Base-by-base conservation (phyloP, 306 rosid genomes). In the Cicer chorassanicum region DNA sequence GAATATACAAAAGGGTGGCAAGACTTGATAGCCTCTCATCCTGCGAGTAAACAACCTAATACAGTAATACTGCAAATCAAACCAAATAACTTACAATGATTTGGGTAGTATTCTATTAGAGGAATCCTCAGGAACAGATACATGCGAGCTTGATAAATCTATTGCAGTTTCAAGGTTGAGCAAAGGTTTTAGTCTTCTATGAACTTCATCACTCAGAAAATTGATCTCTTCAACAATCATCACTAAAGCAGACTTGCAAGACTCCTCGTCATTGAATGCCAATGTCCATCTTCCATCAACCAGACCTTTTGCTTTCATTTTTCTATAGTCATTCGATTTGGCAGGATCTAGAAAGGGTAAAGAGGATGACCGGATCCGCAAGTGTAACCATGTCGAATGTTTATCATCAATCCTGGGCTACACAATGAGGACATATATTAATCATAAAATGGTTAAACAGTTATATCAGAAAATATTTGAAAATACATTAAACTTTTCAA, bases 251-350 rank as follows among this genome's bases (percentile, higher is more conserved):
- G 82, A 82, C 68, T 82, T 86, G 85, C 97, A 94, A 57, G 96
- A 79, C 75, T 87, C 92, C 76, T 86, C 96, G 7, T 92, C 96
- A 73, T 85, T 66, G 82, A 94, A 94, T 11, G 98, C 97, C 69
- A 94, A 78, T 56, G 92, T 94, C 98, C 98, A 94, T 85, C 97
- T 88, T 55, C 98, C 98, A 80, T 94, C 98, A 55, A 91, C 89
- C 83, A 89, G 84, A 78, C 83, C 75, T 83, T 81, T 88, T 0
- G 86, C 34, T 81, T 82, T 89, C 14, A 50, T 51, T 79, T 84
- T 88, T 61, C 70, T 67, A 0, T 14, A n/a, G 56, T 83, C 77
- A 65, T 77, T 81, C 8, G 75, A 78, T 82, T 85, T 88, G 19
- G 83, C 76, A 34, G 92, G 86, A 79, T 87, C 89, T 51, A 82